These are phyloP conservation scores for Avena sativa DNA, from an alignment of 176 grass and related monocot species.

Conservation along the genomic window DNA sequence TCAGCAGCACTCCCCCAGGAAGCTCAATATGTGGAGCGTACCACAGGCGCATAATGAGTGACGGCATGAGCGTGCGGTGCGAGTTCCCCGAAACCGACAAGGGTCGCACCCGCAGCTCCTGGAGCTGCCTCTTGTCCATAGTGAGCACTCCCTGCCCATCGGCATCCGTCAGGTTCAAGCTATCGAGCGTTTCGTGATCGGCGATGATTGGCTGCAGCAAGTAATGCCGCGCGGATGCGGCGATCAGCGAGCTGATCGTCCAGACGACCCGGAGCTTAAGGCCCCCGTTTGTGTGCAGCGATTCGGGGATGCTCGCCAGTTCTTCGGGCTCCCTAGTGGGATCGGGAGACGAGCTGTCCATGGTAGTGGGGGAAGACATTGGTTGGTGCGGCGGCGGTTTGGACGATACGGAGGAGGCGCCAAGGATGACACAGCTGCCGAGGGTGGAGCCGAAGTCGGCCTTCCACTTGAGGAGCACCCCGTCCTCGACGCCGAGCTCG, in stretches of 20 bases:
- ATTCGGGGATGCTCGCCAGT: slow-evolving; percentile 55
- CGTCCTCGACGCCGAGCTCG: slow-evolving; percentile 82
- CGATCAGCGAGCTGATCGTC: slow-evolving; percentile 93
- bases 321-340: slow-evolving; percentile 49
- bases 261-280: slow-evolving; percentile 88
- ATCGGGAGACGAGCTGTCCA: slow-evolving; percentile 23
- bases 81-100: slow-evolving; percentile 62
- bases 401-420: slow-evolving; percentile 61
- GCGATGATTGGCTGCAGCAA: slow-evolving; percentile 78
- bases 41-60: slow-evolving; percentile 79
- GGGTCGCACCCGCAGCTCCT: slow-evolving; percentile 62
- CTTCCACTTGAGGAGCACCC: slow-evolving; percentile 89
- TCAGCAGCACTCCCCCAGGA: slow-evolving; percentile 57
- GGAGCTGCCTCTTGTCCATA: slow-evolving; percentile 77
- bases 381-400: neutral
- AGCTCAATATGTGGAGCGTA: slow-evolving; percentile 69
- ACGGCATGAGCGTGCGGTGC: slow-evolving; percentile 77
- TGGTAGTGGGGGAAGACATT: neutral
- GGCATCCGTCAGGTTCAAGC: slow-evolving; percentile 71
- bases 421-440: slow-evolving; percentile 78
- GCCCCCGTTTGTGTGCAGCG: slow-evolving; percentile 64
- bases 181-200: slow-evolving; percentile 66
- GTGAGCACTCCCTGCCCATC: slow-evolving; percentile 83
- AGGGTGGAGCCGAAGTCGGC: slow-evolving; percentile 86
- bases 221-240: slow-evolving; percentile 88